These are phyloP conservation scores for Lactarius sanguifluus DNA, from an alignment of 768 basidiomycete species.

Conservation along the genomic window DNA sequence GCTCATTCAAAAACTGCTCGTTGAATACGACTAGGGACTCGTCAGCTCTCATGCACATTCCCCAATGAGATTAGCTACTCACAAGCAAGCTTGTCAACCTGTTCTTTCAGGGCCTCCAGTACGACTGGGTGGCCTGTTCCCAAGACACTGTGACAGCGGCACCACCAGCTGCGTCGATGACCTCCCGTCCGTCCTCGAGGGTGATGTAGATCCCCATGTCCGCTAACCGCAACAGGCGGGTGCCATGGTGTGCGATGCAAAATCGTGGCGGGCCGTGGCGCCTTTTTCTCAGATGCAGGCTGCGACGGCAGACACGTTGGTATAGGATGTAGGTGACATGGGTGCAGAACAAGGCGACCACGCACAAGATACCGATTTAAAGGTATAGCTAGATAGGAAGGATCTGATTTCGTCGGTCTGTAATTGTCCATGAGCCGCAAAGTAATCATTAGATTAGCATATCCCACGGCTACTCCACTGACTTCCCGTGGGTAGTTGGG, in stretches of 20 bases:
- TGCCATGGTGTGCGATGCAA: conserved; percentile 62
- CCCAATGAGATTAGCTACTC: conserved; percentile 33
- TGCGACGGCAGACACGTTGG: background rate
- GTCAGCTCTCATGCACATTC: background rate
- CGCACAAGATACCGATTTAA: background rate
- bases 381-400: conserved; percentile 5
- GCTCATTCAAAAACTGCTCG: conserved; percentile 77
- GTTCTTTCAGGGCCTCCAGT: conserved; percentile 71
- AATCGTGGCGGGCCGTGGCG: conserved; percentile 31
- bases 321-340: conserved; percentile 2
- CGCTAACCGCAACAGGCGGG: conserved; percentile 66
- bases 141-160: conserved; percentile 82
- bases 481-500: no score
- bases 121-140: conserved; percentile 73
- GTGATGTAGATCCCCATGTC: conserved; percentile 69
- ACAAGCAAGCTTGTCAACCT: conserved; percentile 78
- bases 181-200: conserved; percentile 62
- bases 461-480: no score
- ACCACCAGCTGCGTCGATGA: conserved; percentile 83
- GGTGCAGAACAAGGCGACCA: background rate
- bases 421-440: no score
- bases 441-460: no score
- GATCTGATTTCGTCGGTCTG: background rate
- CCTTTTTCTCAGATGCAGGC: background rate
- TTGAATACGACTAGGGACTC: conserved; percentile 73